These are phyloP conservation scores for Curvularia sp. DNA, from an alignment of 2,329 filamentous ascomycete species.

Conservation along the genomic window DNA sequence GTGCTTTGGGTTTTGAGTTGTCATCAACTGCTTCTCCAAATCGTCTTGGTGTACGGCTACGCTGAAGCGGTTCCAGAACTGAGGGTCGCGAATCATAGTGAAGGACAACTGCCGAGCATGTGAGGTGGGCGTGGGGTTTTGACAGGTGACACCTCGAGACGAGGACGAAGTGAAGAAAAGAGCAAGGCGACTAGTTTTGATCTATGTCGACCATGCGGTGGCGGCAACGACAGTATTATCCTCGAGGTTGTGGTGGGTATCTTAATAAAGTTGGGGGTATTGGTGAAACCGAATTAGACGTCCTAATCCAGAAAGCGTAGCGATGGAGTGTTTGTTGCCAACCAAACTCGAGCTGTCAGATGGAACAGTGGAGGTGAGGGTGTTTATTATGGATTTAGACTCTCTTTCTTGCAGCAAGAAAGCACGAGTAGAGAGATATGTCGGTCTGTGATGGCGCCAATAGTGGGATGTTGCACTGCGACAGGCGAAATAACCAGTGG, in stretches of 20 bases:
- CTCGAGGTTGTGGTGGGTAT: not conserved
- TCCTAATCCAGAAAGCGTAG: not conserved
- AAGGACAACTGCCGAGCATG: not conserved
- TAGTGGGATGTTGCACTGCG: constrained; percentile 24
- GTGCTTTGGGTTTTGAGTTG: constrained; percentile 42
- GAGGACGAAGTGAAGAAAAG: not conserved
- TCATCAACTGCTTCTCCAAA: constrained; percentile 43
- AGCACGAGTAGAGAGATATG: constrained; percentile 2
- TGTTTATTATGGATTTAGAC: constrained; percentile 2
- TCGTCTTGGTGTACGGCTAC: constrained; percentile 65
- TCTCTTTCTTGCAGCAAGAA: not conserved
- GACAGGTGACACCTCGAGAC: not conserved
- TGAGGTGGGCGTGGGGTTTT: constrained; percentile 1
- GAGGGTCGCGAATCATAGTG: constrained; percentile 63
- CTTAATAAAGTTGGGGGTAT: not conserved
- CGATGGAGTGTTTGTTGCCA: constrained; percentile 3
- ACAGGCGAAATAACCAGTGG: constrained; percentile 28
- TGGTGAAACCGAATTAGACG: constrained; percentile 7
- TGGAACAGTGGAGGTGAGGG: not conserved
- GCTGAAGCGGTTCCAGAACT: constrained; percentile 68
- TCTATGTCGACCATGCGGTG: constrained; percentile 1
- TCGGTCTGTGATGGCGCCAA: constrained; percentile 10
- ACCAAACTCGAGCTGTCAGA: not conserved
- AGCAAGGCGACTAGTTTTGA: constrained; percentile 1
- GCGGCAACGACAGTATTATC: not conserved